A percentile compares a stretch with the other conserved stretches of the same genome.
These are phyloP conservation scores for Suillus lakei DNA, from an alignment of 768 basidiomycete genomes.

Conservation along the genomic window DNA sequence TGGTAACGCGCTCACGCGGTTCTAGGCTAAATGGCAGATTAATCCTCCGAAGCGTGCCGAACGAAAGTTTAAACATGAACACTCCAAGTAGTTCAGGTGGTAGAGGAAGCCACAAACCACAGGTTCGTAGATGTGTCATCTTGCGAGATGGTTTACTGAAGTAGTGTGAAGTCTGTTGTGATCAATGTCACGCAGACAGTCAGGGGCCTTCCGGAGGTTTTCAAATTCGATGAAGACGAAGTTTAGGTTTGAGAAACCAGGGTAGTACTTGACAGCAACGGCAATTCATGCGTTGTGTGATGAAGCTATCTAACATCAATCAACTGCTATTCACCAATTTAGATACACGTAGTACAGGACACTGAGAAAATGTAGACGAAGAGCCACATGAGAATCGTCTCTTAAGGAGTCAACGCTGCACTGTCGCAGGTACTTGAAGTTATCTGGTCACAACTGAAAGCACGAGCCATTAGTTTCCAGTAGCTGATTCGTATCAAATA, in stretches of 20 bases:
- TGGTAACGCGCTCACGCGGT: background rate
- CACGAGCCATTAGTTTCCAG: background rate
- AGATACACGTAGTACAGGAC: background rate
- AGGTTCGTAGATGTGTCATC: background rate
- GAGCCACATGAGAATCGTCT: background rate
- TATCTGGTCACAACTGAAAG: background rate
- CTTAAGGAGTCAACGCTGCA: background rate
- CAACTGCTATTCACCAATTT: background rate
- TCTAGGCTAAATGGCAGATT: slow-evolving; percentile 4
- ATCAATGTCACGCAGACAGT: background rate
- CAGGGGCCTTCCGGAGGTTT: background rate
- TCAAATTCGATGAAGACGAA: background rate
- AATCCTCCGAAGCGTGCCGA: background rate
- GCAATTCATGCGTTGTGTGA: background rate
- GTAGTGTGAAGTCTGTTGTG: background rate
- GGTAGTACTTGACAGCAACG: background rate
- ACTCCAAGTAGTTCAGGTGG: background rate
- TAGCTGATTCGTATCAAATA: too few relatives aligned
- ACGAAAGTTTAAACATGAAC: background rate
- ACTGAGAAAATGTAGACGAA: background rate
- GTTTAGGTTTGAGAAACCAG: background rate
- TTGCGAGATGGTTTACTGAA: background rate
- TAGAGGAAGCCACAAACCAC: background rate
- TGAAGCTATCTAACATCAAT: background rate
- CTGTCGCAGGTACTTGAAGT: background rate